Conservation (phyloP, 331 rosid genomes). For the Pyracantha coccinea region DNA sequence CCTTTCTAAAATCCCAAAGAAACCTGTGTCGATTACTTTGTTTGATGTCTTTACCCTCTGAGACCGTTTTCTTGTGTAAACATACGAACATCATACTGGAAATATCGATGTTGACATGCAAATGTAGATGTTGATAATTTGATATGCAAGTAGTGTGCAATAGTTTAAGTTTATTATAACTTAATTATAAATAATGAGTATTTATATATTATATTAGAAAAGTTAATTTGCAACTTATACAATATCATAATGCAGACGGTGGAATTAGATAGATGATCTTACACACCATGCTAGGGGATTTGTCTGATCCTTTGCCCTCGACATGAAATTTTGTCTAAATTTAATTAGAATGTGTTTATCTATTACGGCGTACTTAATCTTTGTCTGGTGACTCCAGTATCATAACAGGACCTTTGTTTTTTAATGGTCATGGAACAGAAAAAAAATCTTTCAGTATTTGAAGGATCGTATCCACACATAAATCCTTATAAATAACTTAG, state of each 20-base stretch:
- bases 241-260: slow-evolving; percentile 1
- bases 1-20: too few species aligned
- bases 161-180: too few species aligned
- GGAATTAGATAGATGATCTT: background rate
- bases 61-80: too few species aligned
- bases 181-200: too few species aligned
- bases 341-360: background rate
- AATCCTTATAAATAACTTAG: background rate
- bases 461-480: background rate
- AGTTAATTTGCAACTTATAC: background rate
- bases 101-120: too few species aligned
- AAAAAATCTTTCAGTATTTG: background rate
- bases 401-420: background rate
- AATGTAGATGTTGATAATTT: too few species aligned
- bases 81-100: too few species aligned
- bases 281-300: background rate
- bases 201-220: background rate
- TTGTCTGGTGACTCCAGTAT: background rate
- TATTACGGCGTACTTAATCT: background rate
- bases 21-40: too few species aligned
- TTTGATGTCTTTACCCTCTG: too few species aligned
- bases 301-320: background rate
- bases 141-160: too few species aligned
- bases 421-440: background rate
- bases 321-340: background rate